Conservation (phyloP, 2,329 filamentous ascomycete species). For the Atkinsonella texensis region DNA sequence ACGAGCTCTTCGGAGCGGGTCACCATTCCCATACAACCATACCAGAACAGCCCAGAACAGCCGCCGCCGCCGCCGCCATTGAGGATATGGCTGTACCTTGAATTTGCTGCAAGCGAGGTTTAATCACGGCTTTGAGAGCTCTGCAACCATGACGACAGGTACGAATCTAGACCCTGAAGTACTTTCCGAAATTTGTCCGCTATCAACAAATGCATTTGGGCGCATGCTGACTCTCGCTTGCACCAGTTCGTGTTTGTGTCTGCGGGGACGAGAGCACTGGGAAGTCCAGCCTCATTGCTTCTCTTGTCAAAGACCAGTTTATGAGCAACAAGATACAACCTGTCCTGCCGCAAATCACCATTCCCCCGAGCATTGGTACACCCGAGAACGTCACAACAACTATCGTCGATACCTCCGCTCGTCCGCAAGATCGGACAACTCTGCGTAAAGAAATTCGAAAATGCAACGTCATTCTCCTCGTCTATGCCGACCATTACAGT, state of each 20-base stretch:
- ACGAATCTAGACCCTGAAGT: neutral
- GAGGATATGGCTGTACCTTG: slow-evolving; percentile 11
- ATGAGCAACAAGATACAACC: slow-evolving; percentile 91
- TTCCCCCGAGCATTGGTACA: slow-evolving; percentile 83
- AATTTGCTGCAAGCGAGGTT: slow-evolving; percentile 2
- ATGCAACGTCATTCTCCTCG: slow-evolving; percentile 89
- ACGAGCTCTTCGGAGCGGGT: neutral
- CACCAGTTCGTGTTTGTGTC: slow-evolving; percentile 74
- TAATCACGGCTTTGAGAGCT: slow-evolving; percentile 4
- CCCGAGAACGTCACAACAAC: slow-evolving; percentile 96
- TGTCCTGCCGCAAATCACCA: slow-evolving; percentile 87
- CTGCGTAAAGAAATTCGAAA: slow-evolving; percentile 92
- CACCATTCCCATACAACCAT: too few relatives aligned
- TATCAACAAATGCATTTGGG: neutral
- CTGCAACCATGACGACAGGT: slow-evolving; percentile 6
- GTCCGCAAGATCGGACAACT: slow-evolving; percentile 83
- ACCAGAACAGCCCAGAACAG: neutral
- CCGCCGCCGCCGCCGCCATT: neutral
- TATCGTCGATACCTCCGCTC: slow-evolving; percentile 91
- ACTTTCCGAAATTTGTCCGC: neutral
- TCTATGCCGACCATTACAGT: slow-evolving; percentile 98
- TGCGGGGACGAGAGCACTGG: slow-evolving; percentile 95
- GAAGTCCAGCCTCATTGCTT: slow-evolving; percentile 87
- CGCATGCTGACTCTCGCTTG: slow-evolving; percentile 4
- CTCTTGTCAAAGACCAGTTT: slow-evolving; percentile 93